Conservation (phyloP, 371 early-diverging fungal genomes). For the Paraphysoderma sedebokerense region DNA sequence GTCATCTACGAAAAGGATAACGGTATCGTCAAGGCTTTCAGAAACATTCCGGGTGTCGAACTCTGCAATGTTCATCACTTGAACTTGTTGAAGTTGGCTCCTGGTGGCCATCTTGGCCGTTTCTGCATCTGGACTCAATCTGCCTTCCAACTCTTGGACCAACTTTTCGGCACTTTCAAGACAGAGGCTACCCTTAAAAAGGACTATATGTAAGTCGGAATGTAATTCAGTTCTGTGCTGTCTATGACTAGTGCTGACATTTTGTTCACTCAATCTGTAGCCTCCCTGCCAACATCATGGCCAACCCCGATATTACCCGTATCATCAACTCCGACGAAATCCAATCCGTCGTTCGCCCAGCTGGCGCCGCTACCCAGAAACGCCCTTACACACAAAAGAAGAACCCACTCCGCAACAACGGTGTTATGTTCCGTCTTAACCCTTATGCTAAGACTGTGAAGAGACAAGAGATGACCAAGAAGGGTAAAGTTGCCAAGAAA, state of each 20-base stretch:
- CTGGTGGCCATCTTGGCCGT: slow-evolving; percentile 99
- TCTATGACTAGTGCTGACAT: not conserved
- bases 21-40: slow-evolving; percentile 93
- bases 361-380: slow-evolving; percentile 60
- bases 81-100: slow-evolving; percentile 97
- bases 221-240: no score
- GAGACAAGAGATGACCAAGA: slow-evolving; percentile 57
- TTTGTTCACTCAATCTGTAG: slow-evolving; percentile 5
- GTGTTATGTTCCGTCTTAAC: slow-evolving; percentile 87
- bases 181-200: slow-evolving; percentile 72
- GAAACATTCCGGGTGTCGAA: slow-evolving; percentile 99
- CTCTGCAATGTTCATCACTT: slow-evolving; percentile 78
- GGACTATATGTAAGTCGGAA: slow-evolving; percentile 53
- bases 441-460: slow-evolving; percentile 84
- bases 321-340: slow-evolving; percentile 97
- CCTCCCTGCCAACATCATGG: slow-evolving; percentile 74
- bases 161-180: slow-evolving; percentile 84
- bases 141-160: slow-evolving; percentile 89
- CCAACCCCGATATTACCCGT: slow-evolving; percentile 90
- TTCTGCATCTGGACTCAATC: slow-evolving; percentile 99
- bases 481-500: slow-evolving; percentile 38
- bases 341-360: slow-evolving; percentile 83
- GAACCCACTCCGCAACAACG: slow-evolving; percentile 92
- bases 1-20: slow-evolving; percentile 93
- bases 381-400: slow-evolving; percentile 87